Conservation (phyloP, 192 early-diverging fungal genomes). For the Coemansia pectinata region DNA sequence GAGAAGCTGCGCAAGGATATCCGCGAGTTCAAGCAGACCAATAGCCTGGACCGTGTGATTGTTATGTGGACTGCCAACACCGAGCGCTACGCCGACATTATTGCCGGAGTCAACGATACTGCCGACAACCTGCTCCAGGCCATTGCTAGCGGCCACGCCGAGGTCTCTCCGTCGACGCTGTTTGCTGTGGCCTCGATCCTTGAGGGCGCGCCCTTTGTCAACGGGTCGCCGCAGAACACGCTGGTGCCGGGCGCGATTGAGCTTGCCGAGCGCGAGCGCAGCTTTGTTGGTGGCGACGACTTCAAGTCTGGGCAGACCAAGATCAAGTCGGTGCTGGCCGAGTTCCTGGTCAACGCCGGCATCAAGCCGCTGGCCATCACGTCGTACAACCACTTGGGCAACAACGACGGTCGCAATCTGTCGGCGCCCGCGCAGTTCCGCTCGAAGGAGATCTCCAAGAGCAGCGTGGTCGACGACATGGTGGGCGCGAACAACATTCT, state of each 20-base stretch:
- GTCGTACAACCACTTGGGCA: conserved; percentile 97
- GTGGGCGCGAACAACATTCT: conserved; percentile 91
- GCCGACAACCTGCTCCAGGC: conserved; percentile 88
- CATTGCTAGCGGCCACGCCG: conserved; percentile 79
- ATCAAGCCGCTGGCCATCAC: conserved; percentile 98
- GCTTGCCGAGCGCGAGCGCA: conserved; percentile 83
- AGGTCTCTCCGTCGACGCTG: conserved; percentile 94
- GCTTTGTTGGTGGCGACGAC: conserved; percentile 98
- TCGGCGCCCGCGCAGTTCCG: conserved; percentile 97
- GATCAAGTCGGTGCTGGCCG: conserved; percentile 98
- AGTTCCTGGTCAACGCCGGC: conserved; percentile 98
- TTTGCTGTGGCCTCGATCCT: conserved; percentile 96
- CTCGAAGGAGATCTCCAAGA: conserved; percentile 99
- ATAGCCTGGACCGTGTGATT: conserved; percentile 90
- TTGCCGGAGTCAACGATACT: conserved; percentile 95
- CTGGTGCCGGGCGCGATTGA: conserved; percentile 95
- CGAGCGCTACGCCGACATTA: conserved; percentile 77
- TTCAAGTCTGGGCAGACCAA: conserved; percentile 99
- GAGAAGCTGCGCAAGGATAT: conserved; percentile 95
- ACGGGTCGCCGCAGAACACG: conserved; percentile 99
- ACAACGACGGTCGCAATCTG: conserved; percentile 99
- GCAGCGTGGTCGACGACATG: conserved; percentile 99
- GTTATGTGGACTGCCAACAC: conserved; percentile 99
- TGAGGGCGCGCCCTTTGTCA: conserved; percentile 95
- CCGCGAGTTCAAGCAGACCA: conserved; percentile 88